A percentile compares a stretch with the other conserved stretches of the same genome.
These are phyloP conservation scores for Gossypium gossypioides DNA, from an alignment of 441 rosid genomes.

Conservation along the genomic window DNA sequence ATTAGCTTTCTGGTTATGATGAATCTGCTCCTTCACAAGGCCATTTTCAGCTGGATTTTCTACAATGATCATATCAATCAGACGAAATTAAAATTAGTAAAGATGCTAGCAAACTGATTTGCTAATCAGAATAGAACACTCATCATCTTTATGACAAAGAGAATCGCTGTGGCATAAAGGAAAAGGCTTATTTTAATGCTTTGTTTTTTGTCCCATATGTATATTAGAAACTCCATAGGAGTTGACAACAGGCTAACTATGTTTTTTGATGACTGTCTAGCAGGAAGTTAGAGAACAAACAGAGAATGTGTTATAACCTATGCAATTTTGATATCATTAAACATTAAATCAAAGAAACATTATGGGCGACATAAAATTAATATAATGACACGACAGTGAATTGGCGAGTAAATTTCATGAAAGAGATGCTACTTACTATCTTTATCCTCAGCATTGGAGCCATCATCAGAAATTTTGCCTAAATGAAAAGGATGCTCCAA, in stretches of 20 bases:
- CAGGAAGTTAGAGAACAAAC: background rate
- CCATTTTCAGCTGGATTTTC: conserved; percentile 43
- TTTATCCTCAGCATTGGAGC: conserved; percentile 32
- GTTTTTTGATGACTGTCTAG: background rate
- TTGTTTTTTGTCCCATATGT: background rate
- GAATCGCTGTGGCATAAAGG: background rate
- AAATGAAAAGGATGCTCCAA: conserved; percentile 2
- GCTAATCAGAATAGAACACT: background rate
- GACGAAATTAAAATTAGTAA: conserved; percentile 2
- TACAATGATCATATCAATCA: conserved; percentile 20
- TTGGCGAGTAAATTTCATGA: background rate
- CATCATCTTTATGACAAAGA: background rate
- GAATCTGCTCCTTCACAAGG: conserved; percentile 33
- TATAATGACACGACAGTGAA: background rate
- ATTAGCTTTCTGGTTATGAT: conserved; percentile 39
- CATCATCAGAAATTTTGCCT: conserved; percentile 42
- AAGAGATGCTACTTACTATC: conserved; percentile 34
- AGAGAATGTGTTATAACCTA: background rate
- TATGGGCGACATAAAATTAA: background rate
- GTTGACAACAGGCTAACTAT: background rate
- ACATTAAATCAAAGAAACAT: background rate
- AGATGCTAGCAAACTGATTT: background rate
- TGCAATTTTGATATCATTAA: background rate
- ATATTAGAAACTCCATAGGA: background rate
- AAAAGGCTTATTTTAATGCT: background rate